These are phyloP conservation scores for Monosporascus sp. DNA, from an alignment of 2,329 filamentous ascomycete species.

Conservation along the genomic window DNA sequence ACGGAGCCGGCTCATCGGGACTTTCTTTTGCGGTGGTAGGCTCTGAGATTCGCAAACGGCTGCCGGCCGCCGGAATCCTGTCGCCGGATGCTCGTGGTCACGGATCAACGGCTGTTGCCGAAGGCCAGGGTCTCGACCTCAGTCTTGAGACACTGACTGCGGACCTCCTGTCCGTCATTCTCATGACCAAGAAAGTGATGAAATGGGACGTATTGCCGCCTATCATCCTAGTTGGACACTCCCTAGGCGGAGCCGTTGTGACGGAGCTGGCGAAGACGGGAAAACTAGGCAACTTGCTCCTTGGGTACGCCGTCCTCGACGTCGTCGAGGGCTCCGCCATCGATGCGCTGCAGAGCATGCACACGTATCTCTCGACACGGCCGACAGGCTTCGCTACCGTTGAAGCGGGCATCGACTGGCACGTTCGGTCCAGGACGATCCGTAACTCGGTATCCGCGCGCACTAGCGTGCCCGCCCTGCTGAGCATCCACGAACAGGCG, in stretches of 20 bases:
- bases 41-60: constrained; percentile 67
- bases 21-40: constrained; percentile 84
- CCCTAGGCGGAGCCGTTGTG: constrained; percentile 84
- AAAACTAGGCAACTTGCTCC: constrained; percentile 59
- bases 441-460: constrained; percentile 78
- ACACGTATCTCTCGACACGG: constrained; percentile 78
- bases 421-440: constrained; percentile 81
- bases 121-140: constrained; percentile 52
- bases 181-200: constrained; percentile 62
- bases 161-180: constrained; percentile 68
- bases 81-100: constrained; percentile 84
- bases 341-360: constrained; percentile 91
- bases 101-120: constrained; percentile 59
- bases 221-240: constrained; percentile 82
- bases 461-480: constrained; percentile 77
- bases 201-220: constrained; percentile 69
- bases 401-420: constrained; percentile 85
- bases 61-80: constrained; percentile 78
- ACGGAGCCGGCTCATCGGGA: constrained; percentile 89
- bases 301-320: constrained; percentile 88
- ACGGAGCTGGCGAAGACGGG: constrained; percentile 72
- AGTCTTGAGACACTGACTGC: constrained; percentile 65
- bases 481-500: constrained; percentile 35
- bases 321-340: constrained; percentile 95
- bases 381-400: constrained; percentile 74